Percentiles rank a stretch among this genome's conserved stretches.
Evolutionary conservation across 371 early-diverging fungal species (phyloP).

Genomic region (Mucor plumbeus): DNA sequence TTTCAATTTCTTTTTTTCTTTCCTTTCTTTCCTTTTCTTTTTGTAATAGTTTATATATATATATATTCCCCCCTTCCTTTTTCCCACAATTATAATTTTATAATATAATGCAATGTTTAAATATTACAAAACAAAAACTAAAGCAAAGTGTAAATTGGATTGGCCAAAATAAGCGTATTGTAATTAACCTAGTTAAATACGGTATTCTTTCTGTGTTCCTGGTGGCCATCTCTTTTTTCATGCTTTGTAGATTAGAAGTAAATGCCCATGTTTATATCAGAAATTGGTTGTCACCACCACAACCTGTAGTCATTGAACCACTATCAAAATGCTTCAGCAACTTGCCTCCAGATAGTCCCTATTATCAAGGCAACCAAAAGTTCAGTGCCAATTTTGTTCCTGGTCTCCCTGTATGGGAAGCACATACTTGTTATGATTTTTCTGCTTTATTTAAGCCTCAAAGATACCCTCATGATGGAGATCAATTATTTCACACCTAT

Average conservation of each 20-base stretch:
- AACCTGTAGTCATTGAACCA: conserved; percentile 34
- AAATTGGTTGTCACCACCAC: conserved; percentile 43
- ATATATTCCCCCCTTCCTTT: not conserved
- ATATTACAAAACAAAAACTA: conserved; percentile 8
- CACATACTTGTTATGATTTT: conserved; percentile 55
- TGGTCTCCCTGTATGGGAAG: conserved; percentile 48
- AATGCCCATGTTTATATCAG: conserved; percentile 51
- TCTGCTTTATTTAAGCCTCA: conserved; percentile 36
- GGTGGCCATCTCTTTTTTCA: conserved; percentile 24
- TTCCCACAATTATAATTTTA: not conserved
- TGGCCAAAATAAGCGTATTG: conserved; percentile 22
- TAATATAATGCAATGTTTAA: conserved; percentile 26
- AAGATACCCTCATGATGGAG: conserved; percentile 20
- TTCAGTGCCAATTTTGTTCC: conserved; percentile 43
- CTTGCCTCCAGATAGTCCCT: conserved; percentile 28
- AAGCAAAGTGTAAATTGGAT: conserved; percentile 18
- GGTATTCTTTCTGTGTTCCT: conserved; percentile 8
- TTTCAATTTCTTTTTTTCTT: not conserved
- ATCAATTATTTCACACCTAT: conserved; percentile 46
- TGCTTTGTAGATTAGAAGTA: conserved; percentile 41
- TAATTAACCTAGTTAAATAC: conserved; percentile 20
- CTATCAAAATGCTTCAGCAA: conserved; percentile 38
- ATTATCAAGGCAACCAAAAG: conserved; percentile 30
- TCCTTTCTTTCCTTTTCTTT: conserved; percentile 4
- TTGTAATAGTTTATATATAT: not conserved